Evolutionary conservation across 2,329 filamentous ascomycete genomes (phyloP), one percentile per base, ranked within the genome.

Genomic region (Xylaria sp.): DNA sequence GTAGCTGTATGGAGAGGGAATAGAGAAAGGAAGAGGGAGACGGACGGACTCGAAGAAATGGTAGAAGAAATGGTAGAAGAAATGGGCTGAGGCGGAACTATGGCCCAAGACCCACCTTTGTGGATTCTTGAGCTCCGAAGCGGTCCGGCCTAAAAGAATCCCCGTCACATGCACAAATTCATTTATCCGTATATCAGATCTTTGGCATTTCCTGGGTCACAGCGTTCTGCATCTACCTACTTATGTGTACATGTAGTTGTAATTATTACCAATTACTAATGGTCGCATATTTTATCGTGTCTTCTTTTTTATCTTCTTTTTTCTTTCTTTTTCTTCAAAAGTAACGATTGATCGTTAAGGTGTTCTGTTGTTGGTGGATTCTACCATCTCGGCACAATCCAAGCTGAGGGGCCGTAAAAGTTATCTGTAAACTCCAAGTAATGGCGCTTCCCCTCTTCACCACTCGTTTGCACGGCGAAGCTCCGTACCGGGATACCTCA

Each of bases 41-140:
- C 52, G 11, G 37, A n/a, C 11, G 25, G 46, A 51, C 37, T 31
- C 28, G 28, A 21, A 7, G 12, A 23, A 19, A 31, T 17, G 21
- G 49, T 47, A 52, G 54, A 57, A 53, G 46, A 56, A 52, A 12
- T 42, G 59, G 21, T 45, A 35, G n/a, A 53, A 60, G 60, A 65
- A 57, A 57, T 62, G 52, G 52, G 56, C 49, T 55, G 37, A 60
- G 43, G 56, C 57, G 61, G 55, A 50, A 42, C 38, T 55, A 47
- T 49, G 33, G 54, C 49, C 51, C n/a, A 37, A 45, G 58, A 60
- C 62, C 64, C 65, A 46, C 52, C 62, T 67, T 67, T 65, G 59
- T 65, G 62, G 62, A 60, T 60, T 62, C 33, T 9, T 8, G 43
- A 37, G 47, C 42, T 58, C 63, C 63, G 63, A 63, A 46, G 33